Conservation (phyloP, 2,329 filamentous ascomycete species). For the Fusarium graminum region DNA sequence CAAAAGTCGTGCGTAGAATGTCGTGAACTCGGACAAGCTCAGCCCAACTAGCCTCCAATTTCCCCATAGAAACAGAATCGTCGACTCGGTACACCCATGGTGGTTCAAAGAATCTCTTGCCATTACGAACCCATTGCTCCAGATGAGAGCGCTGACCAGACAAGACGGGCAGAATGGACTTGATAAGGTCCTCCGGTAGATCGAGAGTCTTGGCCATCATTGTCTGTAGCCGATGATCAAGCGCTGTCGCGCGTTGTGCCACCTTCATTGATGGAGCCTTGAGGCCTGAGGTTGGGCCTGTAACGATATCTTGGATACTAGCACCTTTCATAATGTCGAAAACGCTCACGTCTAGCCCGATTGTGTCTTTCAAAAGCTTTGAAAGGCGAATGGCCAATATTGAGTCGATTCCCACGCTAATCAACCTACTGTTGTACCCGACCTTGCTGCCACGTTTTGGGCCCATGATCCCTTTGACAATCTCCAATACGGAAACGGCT, state of each 20-base stretch:
- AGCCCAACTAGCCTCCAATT: background rate
- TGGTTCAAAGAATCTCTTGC: slow-evolving; percentile 31
- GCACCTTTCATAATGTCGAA: slow-evolving; percentile 32
- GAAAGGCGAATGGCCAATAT: slow-evolving; percentile 33
- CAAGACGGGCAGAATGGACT: slow-evolving; percentile 6
- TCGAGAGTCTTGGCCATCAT: background rate
- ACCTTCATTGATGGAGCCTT: background rate
- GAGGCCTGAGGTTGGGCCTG: background rate
- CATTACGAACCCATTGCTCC: slow-evolving; percentile 27
- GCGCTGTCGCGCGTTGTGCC: background rate
- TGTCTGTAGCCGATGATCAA: background rate
- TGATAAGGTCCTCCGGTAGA: background rate
- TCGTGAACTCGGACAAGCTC: slow-evolving; percentile 12
- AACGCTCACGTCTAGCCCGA: slow-evolving; percentile 9
- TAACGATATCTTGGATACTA: slow-evolving; percentile 7
- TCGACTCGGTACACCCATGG: slow-evolving; percentile 24
- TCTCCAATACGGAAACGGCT: background rate
- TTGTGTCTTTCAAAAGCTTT: slow-evolving; percentile 20
- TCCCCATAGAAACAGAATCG: background rate
- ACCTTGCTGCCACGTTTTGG: slow-evolving; percentile 8
- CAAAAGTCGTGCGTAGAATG: slow-evolving; percentile 20
- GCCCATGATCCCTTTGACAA: slow-evolving; percentile 17
- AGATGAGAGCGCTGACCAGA: slow-evolving; percentile 20
- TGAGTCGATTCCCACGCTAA: slow-evolving; percentile 26
- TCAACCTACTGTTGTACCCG: slow-evolving; percentile 10